These are phyloP conservation scores for Aureobasidium leucospermi DNA, from an alignment of 2,329 filamentous ascomycete genomes.

Conservation along the genomic window DNA sequence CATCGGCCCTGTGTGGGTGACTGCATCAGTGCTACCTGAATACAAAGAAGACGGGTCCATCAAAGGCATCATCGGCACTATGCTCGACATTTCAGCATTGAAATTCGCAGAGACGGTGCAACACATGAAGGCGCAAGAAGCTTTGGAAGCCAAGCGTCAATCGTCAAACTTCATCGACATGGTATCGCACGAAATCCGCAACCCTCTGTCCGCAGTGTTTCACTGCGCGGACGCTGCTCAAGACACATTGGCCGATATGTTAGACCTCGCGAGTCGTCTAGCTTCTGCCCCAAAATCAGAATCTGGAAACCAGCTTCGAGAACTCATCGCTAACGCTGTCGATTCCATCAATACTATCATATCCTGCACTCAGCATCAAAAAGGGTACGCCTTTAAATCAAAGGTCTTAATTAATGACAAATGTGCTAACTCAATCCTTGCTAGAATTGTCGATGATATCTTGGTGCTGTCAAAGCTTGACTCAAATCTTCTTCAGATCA, in stretches of 20 bases:
- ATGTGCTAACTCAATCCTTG: not conserved
- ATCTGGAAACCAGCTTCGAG: conserved; percentile 21
- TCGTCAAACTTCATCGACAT: conserved; percentile 14
- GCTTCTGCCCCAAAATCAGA: not conserved
- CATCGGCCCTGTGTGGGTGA: conserved; percentile 16
- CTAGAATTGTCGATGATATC: conserved; percentile 39
- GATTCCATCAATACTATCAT: conserved; percentile 36
- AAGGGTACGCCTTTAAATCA: conserved; percentile 16
- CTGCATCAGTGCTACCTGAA: conserved; percentile 19
- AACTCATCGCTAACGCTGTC: conserved; percentile 24
- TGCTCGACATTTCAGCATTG: conserved; percentile 39
- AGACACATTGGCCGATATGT: conserved; percentile 14
- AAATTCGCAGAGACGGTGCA: conserved; percentile 38
- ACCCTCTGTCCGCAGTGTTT: conserved; percentile 16
- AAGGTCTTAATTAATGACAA: too few species aligned
- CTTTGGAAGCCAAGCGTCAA: conserved; percentile 16
- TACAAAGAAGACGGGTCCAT: conserved; percentile 28
- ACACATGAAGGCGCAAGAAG: conserved; percentile 27
- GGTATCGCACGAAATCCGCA: conserved; percentile 14
- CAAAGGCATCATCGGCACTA: conserved; percentile 34
- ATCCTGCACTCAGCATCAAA: conserved; percentile 40
- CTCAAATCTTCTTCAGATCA: conserved; percentile 33
- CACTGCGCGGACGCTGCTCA: conserved; percentile 17
- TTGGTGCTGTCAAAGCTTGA: conserved; percentile 39
- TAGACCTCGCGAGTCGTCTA: not conserved